phyloP scores from a whole-genome alignment of 345 rosid species.

The Melastoma malabathricum region DNA sequence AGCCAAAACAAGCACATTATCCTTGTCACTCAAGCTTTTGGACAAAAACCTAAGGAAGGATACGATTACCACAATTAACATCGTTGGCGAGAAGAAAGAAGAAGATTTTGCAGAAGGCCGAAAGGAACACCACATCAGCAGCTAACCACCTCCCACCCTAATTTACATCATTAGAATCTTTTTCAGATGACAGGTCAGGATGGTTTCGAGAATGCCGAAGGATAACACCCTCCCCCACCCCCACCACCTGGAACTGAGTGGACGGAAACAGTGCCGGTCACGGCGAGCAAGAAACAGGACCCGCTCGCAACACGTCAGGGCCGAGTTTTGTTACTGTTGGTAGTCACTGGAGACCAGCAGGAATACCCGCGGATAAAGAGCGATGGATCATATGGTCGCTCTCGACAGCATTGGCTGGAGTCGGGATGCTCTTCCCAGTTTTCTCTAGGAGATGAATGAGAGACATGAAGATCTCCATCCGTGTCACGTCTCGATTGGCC shows the following conservation, averaged over 20 bases:
- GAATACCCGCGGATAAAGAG: conserved; percentile 34
- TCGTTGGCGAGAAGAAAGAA: too few relatives aligned
- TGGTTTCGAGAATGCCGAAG: too few relatives aligned
- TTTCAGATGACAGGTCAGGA: background rate
- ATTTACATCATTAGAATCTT: background rate
- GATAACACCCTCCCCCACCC: too few relatives aligned
- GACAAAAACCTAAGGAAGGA: too few relatives aligned
- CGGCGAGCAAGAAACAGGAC: conserved; percentile 23
- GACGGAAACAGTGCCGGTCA: conserved; percentile 45
- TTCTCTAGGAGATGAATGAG: conserved; percentile 74
- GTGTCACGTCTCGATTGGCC: conserved; percentile 84
- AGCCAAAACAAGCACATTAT: too few relatives aligned
- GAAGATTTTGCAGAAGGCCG: too few relatives aligned
- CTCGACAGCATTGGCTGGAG: conserved; percentile 32
- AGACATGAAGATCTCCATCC: conserved; percentile 89
- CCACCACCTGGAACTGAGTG: background rate
- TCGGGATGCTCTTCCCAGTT: conserved; percentile 39
- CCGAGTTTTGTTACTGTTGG: conserved; percentile 9
- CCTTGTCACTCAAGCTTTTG: too few relatives aligned
- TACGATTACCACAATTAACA: too few relatives aligned
- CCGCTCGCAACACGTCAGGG: conserved; percentile 41
- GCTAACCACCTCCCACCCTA: too few relatives aligned
- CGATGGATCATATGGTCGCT: conserved; percentile 32
- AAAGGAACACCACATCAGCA: too few relatives aligned
- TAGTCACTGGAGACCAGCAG: conserved; percentile 28